Conservation (phyloP, 306 rosid genomes). For the Inga oerstediana region DNA sequence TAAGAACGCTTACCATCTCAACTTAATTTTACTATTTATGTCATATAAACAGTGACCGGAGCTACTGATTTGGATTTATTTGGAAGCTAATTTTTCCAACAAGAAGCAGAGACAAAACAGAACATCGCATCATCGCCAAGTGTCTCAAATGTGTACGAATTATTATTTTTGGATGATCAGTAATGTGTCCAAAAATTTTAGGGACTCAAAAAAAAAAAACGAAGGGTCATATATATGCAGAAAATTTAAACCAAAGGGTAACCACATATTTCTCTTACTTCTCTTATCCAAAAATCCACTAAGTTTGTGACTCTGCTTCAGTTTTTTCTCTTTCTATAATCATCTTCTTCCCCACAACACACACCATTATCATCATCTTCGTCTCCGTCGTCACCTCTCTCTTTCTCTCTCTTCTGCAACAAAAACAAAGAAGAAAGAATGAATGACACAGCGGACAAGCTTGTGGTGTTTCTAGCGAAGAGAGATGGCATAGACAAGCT, state of each 20-base stretch:
- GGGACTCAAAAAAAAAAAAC: slow-evolving; percentile 32
- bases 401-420: not conserved
- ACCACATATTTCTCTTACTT: slow-evolving; percentile 57
- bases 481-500: slow-evolving; percentile 99
- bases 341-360: not conserved
- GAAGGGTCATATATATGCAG: slow-evolving; percentile 20
- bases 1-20: too few species aligned
- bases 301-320: slow-evolving; percentile 60
- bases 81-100: not conserved
- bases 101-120: not conserved
- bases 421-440: slow-evolving; percentile 32
- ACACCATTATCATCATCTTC: not conserved
- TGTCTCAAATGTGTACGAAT: not conserved
- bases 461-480: slow-evolving; percentile 89
- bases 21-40: too few species aligned
- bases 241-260: slow-evolving; percentile 31
- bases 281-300: slow-evolving; percentile 57
- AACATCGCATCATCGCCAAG: not conserved
- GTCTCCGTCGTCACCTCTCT: not conserved
- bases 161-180: not conserved
- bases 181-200: slow-evolving; percentile 19
- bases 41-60: not conserved
- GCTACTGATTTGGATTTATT: not conserved
- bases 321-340: not conserved
- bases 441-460: slow-evolving; percentile 81